These are phyloP conservation scores for Ulvella scutata DNA, from an alignment of 139 green algal species.

Conservation along the genomic window DNA sequence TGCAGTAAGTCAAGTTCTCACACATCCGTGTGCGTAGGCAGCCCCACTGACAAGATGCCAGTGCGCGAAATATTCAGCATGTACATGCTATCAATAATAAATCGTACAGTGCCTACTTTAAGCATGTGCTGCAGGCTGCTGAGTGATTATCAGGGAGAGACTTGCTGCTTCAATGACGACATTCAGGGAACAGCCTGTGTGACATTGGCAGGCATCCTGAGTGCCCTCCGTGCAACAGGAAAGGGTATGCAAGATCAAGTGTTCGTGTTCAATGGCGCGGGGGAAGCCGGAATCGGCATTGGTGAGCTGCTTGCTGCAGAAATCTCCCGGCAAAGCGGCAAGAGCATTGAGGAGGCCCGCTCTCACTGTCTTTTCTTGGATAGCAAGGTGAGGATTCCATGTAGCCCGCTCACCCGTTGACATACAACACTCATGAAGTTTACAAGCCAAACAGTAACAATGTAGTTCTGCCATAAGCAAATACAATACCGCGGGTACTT, in stretches of 20 bases:
- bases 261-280: conserved; percentile 58
- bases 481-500: no score
- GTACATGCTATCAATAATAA: not conserved
- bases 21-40: no score
- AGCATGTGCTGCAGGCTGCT: conserved; percentile 44
- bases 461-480: no score
- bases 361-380: conserved; percentile 35
- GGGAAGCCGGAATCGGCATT: conserved; percentile 59
- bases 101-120: no score
- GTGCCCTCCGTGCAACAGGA: conserved; percentile 30
- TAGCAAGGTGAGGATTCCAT: conserved; percentile 12
- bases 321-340: conserved; percentile 25
- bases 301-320: conserved; percentile 50
- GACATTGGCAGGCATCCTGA: conserved; percentile 55
- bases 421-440: no score
- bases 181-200: conserved; percentile 79
- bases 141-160: conserved; percentile 21
- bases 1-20: no score
- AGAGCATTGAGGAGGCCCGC: conserved; percentile 20
- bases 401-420: no score
- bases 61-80: no score
- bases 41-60: no score
- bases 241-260: conserved; percentile 26
- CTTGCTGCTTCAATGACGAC: conserved; percentile 86
- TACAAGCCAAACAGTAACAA: no score